A percentile compares a stretch with the other conserved stretches of the same genome.
phyloP scores from a whole-genome alignment of 192 early-diverging fungal genomes.

The Spizellomyces punctatus region DNA sequence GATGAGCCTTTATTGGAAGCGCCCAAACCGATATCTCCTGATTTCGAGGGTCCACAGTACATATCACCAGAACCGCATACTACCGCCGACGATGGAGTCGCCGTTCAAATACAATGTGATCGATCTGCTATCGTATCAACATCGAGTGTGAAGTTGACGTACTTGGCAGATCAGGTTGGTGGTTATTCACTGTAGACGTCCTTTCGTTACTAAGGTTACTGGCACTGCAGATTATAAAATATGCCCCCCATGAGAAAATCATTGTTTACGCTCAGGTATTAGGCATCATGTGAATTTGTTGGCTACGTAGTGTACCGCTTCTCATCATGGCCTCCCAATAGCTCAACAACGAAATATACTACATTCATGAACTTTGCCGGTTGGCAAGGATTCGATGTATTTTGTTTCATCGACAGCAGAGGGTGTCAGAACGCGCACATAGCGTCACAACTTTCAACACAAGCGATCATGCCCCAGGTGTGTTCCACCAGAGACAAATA shows the following conservation, averaged over 20 bases:
- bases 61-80: too few species aligned
- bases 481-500: too few species aligned
- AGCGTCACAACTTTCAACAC: conserved; percentile 70
- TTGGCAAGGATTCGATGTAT: conserved; percentile 56
- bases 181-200: too few species aligned
- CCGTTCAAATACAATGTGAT: neutral
- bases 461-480: conserved; percentile 31
- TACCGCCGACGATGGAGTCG: too few species aligned
- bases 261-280: conserved; percentile 57
- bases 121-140: conserved; percentile 28
- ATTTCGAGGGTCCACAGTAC: too few species aligned
- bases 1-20: too few species aligned
- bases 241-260: conserved; percentile 55
- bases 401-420: conserved; percentile 53
- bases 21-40: too few species aligned
- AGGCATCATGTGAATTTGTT: neutral
- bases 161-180: conserved; percentile 35
- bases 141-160: conserved; percentile 60
- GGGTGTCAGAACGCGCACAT: conserved; percentile 41
- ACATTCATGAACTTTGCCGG: conserved; percentile 50
- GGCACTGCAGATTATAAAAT: conserved; percentile 26
- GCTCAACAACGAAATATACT: conserved; percentile 50
- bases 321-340: conserved; percentile 17
- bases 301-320: conserved; percentile 10
- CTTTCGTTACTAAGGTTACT: too few species aligned